Base-by-base conservation (phyloP, 2,329 filamentous ascomycete genomes). In the Mycocentrospora acerina region DNA sequence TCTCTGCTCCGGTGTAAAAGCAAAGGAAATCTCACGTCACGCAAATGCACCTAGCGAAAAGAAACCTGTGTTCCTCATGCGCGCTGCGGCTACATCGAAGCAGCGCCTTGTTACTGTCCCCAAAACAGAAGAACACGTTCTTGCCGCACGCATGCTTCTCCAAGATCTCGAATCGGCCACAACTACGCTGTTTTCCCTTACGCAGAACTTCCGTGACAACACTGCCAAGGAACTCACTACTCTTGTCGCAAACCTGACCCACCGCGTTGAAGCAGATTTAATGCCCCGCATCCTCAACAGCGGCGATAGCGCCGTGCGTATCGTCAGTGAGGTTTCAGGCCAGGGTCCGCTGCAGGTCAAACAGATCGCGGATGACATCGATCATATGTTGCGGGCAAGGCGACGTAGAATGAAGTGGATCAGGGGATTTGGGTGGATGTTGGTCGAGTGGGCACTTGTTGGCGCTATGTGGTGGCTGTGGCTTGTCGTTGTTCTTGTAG, bases 401-500 rank as follows among this genome's bases (percentile, higher is more conserved):
- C 76, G 87, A 42, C 77, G 86, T 42, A 76, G 89, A 35, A 76
- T 93, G 59, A 76, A 88, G 37, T 90, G 88, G 82, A 68, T 90
- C 16, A 76, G 88, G 26, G 76, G 87, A 11, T 81, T 82, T 1
- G 84, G 88, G 11, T 97, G 90, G 79, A 81, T 90, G 37, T 69
- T 85, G 14, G 80, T 96, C 12, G 91, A 97, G 72, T 96, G 90
- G 89, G 72, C 82, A 33, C 77, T 97, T 13, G 82, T 97, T 26
- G 87, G 86, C 4, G 80, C 94, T 53, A 88, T 97, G 83, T 96
- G 93, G 90, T 89, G 86, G 68, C 83, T 94, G 12, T 97, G 91
- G 90, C 81, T 94, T 42, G 74, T 95, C 24, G 90, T 96, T 16
- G 86, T 90, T 64, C 74, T 91, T 16, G 73, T 86, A 35, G 80